Evolutionary conservation across 2,329 filamentous ascomycete species (phyloP), one percentile per base, ranked within the genome.

Genomic region (Fusarium humuli): DNA sequence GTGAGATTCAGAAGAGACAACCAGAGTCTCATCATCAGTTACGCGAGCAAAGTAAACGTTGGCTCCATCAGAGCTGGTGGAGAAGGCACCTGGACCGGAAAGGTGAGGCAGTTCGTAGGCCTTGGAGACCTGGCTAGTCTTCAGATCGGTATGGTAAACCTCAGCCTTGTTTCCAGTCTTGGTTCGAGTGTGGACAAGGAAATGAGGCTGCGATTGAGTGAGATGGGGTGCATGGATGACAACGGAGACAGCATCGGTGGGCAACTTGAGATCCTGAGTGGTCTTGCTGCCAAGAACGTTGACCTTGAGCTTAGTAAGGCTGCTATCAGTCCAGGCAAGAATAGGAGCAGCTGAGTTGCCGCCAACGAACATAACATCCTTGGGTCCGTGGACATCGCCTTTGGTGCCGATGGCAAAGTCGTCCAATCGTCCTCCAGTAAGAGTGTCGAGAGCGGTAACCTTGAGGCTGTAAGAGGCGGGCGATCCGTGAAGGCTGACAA

Each of bases 31-130:
- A 11, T 91, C 88, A 34, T 90, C 84, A 0, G 93, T 94, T 65
- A 96, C 85, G 63, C 94, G 90, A 4, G 92, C 94, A 78, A 98
- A 97, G 82, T 94, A 98, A 10, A 97, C 91, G 74, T 96, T 94
- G 22, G 92, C 90, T 63, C 91, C 92, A 42, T 88, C 87, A 4
- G 90, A 92, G 80, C 91, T 96, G 1, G 89, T 91, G 0, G 94
- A 92, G 77, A 98, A 93, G 2, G 91, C 89, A 25, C 94, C 94
- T 42, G 83, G 84, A 1, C 92, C 93, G 25, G 87, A 80, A 22
- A 94, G 79, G 55, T 89, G 88, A 1, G 94, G 92, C 14, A 98
- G 84, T 29, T 91, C 89, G 78, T 97, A 97, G 1, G 91, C 91
- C 78, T 93, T 94, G n/a, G 85, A 86, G 29, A 95, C 86, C 20